Base-by-base conservation (phyloP, 1,284 basidiomycete genomes). In the Cystobasidium pallidum region DNA sequence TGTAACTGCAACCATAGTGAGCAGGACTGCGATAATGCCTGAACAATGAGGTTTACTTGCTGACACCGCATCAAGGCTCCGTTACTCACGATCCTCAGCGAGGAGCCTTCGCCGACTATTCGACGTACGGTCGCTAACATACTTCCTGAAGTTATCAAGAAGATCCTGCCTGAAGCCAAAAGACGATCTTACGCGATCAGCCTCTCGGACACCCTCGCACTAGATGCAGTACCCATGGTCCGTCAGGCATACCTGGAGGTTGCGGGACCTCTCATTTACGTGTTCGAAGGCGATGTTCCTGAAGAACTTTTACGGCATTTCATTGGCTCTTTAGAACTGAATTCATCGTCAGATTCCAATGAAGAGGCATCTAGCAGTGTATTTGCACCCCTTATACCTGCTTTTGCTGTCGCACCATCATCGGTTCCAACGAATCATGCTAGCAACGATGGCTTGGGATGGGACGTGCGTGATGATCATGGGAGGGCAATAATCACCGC, bases 181-280 rank as follows among this genome's bases (percentile, higher is more conserved):
- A 54, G 72, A 24, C 19, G 47, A 30, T 15, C 59, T 43, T 55
- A 63, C 41, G 61, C 61, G 2, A 34, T 64, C 28, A 21, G 11
- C 11, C 39, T 64, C 17, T 47, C 68, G n/a, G 30, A 86, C 2
- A 83, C 85, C 0, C 86, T 96, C 26, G 85, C 88, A n/a, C 80
- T 81, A 26, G 91, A 94, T 78, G 84, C 86, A 39, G 85, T 86
- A 26, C 82, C 86, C 4, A 84, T 87, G 21, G 92, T 97, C 24
- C 88, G 92, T 30, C 86, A 87, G 24, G 91, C 91, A 0, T 88
- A 91, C 1, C 85, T 97, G 41, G 94, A 98, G 79, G 86, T 92
- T 41, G 86, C 97, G 7, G 95, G 94, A 6, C 94, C 98, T 80
- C 87, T 94, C 28, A 88, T 98, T 75, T 88, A 91, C 80, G 87